A percentile compares a stretch with the other conserved stretches of the same genome.
Conservation (phyloP, 129 eudicot genomes). For the Apium graveolens region DNA sequence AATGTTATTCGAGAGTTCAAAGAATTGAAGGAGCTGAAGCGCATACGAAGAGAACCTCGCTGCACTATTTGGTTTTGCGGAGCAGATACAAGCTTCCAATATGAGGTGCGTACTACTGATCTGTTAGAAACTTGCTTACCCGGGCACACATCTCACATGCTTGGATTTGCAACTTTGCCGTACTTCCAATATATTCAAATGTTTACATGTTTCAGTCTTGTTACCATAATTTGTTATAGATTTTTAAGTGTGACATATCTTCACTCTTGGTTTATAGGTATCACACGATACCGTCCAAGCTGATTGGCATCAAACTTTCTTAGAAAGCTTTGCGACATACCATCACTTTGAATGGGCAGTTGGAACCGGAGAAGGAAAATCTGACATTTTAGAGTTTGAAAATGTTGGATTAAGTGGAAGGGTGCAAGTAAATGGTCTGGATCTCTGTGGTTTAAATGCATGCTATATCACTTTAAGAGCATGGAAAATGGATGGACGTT, state of each 20-base stretch:
- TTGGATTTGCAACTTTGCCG: too few species aligned
- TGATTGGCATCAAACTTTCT: conserved; percentile 79
- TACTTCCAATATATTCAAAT: background rate
- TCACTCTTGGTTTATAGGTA: conserved; percentile 36
- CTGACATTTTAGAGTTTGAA: conserved; percentile 77
- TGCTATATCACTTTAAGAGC: conserved; percentile 95
- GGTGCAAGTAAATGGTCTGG: conserved; percentile 78
- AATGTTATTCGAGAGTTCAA: conserved; percentile 94
- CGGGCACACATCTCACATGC: too few species aligned
- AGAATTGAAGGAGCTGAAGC: conserved; percentile 88
- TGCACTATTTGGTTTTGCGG: conserved; percentile 91
- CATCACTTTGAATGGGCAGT: conserved; percentile 97
- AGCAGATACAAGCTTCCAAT: conserved; percentile 85
- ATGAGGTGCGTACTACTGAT: too few species aligned
- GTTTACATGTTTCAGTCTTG: background rate
- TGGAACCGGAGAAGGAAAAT: conserved; percentile 92
- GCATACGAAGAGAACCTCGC: conserved; percentile 63
- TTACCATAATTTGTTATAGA: background rate
- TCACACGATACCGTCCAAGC: conserved; percentile 69
- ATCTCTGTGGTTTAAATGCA: conserved; percentile 62
- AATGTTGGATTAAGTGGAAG: conserved; percentile 81
- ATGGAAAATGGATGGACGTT: conserved; percentile 81
- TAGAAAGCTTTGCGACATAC: conserved; percentile 66
- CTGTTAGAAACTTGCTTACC: too few species aligned
- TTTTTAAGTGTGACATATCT: conserved; percentile 3